Base-by-base conservation (phyloP, 2,329 filamentous ascomycete genomes). In the Colletotrichum lupini region DNA sequence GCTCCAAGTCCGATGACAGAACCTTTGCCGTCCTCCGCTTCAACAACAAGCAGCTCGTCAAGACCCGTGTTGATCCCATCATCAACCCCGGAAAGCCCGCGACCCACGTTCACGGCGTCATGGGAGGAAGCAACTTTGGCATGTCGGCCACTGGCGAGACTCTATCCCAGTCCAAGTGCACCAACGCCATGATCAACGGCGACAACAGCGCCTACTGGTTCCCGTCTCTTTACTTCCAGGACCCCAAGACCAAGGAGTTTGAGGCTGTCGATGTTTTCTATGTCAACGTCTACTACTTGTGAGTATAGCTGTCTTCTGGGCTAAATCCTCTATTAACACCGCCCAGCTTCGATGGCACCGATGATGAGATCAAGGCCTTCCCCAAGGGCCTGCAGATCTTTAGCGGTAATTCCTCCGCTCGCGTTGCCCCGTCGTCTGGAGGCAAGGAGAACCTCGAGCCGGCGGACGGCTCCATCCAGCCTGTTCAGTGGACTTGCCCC, bases 161-260 rank as follows among this genome's bases (percentile, higher is more conserved):
- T 58, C 86, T 93, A 30, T 74, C 85, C 73, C 80, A 86, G 68
- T 94, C 92, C 37, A 87, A 88, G 30, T 96, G 94, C 86, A 93
- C 91, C 61, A 94, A 92, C 42, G 92, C 93, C 80, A 87, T 88
- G 74, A 86, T 94, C 79, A 90, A 87, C 77, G 89, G 89, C 67
- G 93, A 95, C 82, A 86, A 90, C 79, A 93, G 89, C 77, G 92
- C 92, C 82, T 95, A 96, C 85, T 95, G 94, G 94, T 91, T 92
- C 68, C 93, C 94, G 1, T 85, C 86, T 32, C 83, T 95, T 3
- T 95, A 92, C 83, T 95, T 92, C 82, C 84, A 87, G 76, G 88
- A 93, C 75, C 87, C 90, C 77, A 83, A 88, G 76, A 90, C 91
- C 75, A 89, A 89, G 61, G 87, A 87, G 64, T 90, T 94, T 76